phyloP scores from a whole-genome alignment of 2,329 filamentous ascomycete species.

The Coniochaeta hoffmannii region DNA sequence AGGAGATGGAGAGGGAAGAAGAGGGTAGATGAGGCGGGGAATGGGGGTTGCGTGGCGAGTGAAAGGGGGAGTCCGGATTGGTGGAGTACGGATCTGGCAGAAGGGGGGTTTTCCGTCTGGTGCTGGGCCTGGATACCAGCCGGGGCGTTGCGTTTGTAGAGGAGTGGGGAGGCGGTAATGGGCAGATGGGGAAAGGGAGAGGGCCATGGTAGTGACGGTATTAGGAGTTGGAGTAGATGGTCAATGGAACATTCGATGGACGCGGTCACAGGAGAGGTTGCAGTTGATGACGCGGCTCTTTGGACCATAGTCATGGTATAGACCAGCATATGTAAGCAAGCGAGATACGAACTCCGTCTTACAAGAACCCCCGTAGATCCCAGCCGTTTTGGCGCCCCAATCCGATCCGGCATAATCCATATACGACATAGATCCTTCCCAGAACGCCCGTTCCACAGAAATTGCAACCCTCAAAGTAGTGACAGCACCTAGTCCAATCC shows the following conservation, averaged over 20 bases:
- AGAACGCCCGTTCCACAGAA: not conserved
- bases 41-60: conserved; percentile 9
- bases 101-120: not conserved
- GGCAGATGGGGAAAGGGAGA: not conserved
- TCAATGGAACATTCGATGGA: not conserved
- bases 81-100: conserved; percentile 14
- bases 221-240: not conserved
- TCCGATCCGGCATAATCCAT: not conserved
- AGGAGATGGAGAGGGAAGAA: conserved; percentile 29
- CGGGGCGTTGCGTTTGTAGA: no score
- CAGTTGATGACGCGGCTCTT: not conserved
- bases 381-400: not conserved
- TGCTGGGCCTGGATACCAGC: not conserved
- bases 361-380: not conserved
- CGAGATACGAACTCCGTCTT: not conserved
- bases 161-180: conserved; percentile 5
- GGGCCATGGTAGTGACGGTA: not conserved
- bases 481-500: conserved; percentile 17
- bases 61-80: conserved; percentile 33
- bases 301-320: not conserved
- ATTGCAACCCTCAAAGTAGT: not conserved
- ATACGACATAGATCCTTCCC: not conserved
- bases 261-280: not conserved
- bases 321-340: not conserved
- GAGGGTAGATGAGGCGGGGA: not conserved